phyloP scores from a whole-genome alignment of 768 basidiomycete genomes.

The Boletus rufocinnamomeus region DNA sequence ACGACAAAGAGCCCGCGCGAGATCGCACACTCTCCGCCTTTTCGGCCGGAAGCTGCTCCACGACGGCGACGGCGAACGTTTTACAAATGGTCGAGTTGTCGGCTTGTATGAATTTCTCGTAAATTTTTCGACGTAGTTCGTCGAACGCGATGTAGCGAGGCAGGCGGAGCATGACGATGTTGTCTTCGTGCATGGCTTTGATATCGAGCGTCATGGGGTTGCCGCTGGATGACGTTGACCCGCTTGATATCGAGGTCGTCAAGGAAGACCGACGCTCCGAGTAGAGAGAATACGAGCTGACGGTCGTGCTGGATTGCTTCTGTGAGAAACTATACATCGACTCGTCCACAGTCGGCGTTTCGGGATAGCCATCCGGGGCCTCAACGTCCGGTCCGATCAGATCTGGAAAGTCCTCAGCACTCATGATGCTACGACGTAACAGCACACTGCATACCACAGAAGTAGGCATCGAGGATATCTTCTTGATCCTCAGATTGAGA shows the following conservation, averaged over 20 bases:
- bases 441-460: constrained; percentile 35
- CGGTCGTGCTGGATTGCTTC: constrained; percentile 8
- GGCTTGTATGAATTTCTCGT: constrained; percentile 66
- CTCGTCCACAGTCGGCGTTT: constrained; percentile 25
- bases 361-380: constrained; percentile 15
- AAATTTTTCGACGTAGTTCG: constrained; percentile 58
- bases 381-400: constrained; percentile 21
- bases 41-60: constrained; percentile 38
- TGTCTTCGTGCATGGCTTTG: constrained; percentile 65
- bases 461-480: constrained; percentile 47
- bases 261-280: constrained; percentile 31
- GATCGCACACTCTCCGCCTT: constrained; percentile 22
- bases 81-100: constrained; percentile 56
- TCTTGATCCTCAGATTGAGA: constrained; percentile 29
- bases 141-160: constrained; percentile 47
- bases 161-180: constrained; percentile 63
- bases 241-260: constrained; percentile 40
- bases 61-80: constrained; percentile 57
- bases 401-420: constrained; percentile 21
- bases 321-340: constrained; percentile 9
- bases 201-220: constrained; percentile 44
- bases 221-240: constrained; percentile 35
- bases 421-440: not conserved
- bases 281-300: constrained; percentile 9
- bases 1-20: constrained; percentile 38